Base-by-base conservation (phyloP, 768 basidiomycete species). In the Baorangia bicolor region DNA sequence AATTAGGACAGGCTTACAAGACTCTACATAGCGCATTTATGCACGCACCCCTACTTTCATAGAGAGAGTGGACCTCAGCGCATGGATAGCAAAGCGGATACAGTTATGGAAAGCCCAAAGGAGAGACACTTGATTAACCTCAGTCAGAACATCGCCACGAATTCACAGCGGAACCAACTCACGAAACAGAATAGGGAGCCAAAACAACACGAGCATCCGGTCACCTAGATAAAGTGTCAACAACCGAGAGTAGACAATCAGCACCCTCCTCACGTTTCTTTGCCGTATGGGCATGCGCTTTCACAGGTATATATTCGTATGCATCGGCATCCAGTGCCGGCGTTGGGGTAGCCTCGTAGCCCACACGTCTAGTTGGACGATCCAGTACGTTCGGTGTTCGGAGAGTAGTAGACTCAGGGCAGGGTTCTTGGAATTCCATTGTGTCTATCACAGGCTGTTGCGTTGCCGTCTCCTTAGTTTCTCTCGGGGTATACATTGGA, bases 101-200 rank as follows among this genome's bases (percentile, higher is more conserved):
- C 83, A 77, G 48, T 71, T 81, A 57, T 85, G 78, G 56, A 82
- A 73, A 55, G 81, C 81, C 84, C 84, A 86, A 50, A 86, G 64
- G 49, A 85, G 72, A 51, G 85, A 85, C 59, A 86, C 84, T 86
- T 49, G 25, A 33, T 51, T 34, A 20, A 51, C 34, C 33, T 23
- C 39, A 9, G 34, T 64, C 38, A 69, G 54, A 30, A 40, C 21
- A 25, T 51, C 30, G 3, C 14, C 53, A 21, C 43, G 12, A 33
- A 49, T 42, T 16, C 13, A 44, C 6, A 41, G 10, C 18, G 42
- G 20, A 51, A 30, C n/a, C 31, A 11, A 84, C 90, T 75, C 63
- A 93, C 90, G 72, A 56, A 92, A 70, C 10, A 94, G 76, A 64
- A 93, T 90, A 18, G 91, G 91, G 62, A 94, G 77, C 91, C 91